phyloP scores from a whole-genome alignment of 768 basidiomycete genomes.

The Paxillus rubicundulus region DNA sequence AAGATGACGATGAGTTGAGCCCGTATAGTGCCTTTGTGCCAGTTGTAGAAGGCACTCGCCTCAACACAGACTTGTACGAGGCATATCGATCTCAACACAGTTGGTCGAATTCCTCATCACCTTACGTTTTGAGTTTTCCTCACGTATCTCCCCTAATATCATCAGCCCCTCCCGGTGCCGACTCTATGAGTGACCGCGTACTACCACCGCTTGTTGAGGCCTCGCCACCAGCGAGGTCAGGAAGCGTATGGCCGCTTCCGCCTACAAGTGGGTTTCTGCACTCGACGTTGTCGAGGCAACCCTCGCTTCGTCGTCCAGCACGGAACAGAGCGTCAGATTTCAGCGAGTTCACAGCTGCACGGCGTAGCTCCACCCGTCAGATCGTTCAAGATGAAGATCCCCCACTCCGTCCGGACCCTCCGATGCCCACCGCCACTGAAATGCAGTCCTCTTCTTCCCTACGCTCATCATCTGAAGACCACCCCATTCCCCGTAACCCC shows the following conservation, averaged over 20 bases:
- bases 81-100: constrained; percentile 46
- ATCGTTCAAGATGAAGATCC: constrained; percentile 29
- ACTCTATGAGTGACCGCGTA: constrained; percentile 16
- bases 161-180: constrained; percentile 23
- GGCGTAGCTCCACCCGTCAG: constrained; percentile 49
- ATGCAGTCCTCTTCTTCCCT: constrained; percentile 3
- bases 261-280: constrained; percentile 25
- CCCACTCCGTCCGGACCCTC: constrained; percentile 9
- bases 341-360: constrained; percentile 66
- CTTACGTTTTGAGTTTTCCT: constrained; percentile 22
- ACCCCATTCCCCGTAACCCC: background rate
- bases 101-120: constrained; percentile 28
- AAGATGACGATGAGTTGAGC: constrained; percentile 65
- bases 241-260: constrained; percentile 20
- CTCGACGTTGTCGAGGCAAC: constrained; percentile 48
- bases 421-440: background rate
- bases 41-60: constrained; percentile 50
- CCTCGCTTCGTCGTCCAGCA: constrained; percentile 58
- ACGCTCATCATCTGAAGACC: background rate
- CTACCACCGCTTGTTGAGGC: constrained; percentile 30
- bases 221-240: constrained; percentile 19
- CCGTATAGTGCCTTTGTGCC: constrained; percentile 37
- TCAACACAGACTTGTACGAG: constrained; percentile 64
- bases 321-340: constrained; percentile 62
- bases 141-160: constrained; percentile 26